Evolutionary conservation across 306 rosid genomes (phyloP).

Genomic region (Inga oerstediana): DNA sequence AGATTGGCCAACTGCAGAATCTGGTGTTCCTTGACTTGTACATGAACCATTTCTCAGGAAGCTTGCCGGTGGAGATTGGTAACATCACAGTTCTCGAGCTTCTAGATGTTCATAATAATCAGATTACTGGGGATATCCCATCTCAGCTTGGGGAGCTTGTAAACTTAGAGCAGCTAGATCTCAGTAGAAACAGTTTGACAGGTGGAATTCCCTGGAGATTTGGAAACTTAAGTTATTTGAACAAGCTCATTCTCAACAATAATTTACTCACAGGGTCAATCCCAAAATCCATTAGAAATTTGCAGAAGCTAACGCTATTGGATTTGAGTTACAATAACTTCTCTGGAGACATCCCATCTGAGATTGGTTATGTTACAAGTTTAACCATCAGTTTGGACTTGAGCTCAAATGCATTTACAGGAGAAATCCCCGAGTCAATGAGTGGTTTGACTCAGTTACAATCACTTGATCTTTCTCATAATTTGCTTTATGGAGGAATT

Average conservation of each 20-base stretch:
- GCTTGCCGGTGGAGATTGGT: constrained; percentile 77
- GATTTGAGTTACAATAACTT: constrained; percentile 90
- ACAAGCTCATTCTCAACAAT: constrained; percentile 86
- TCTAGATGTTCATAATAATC: constrained; percentile 81
- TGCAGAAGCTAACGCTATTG: constrained; percentile 80
- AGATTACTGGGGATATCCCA: constrained; percentile 79
- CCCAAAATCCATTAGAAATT: constrained; percentile 67
- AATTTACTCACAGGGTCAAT: constrained; percentile 74
- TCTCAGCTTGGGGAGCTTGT: constrained; percentile 74
- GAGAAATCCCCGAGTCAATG: constrained; percentile 81
- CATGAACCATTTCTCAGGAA: constrained; percentile 87
- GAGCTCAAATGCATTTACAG: constrained; percentile 71
- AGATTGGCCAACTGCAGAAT: constrained; percentile 82
- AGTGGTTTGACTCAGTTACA: constrained; percentile 74
- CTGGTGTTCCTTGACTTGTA: constrained; percentile 93
- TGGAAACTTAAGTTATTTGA: constrained; percentile 89
- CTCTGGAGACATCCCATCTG: constrained; percentile 74
- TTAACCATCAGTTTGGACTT: constrained; percentile 87
- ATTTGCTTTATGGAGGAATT: constrained; percentile 67
- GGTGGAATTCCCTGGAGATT: constrained; percentile 83
- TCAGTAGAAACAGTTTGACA: constrained; percentile 78
- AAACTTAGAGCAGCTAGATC: constrained; percentile 94
- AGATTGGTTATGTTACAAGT: constrained; percentile 82
- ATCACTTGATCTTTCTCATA: constrained; percentile 86
- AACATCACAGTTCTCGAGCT: constrained; percentile 90